Evolutionary conservation across 805 yeast species (phyloP).

Genomic region (Saturnispora galanensis): DNA sequence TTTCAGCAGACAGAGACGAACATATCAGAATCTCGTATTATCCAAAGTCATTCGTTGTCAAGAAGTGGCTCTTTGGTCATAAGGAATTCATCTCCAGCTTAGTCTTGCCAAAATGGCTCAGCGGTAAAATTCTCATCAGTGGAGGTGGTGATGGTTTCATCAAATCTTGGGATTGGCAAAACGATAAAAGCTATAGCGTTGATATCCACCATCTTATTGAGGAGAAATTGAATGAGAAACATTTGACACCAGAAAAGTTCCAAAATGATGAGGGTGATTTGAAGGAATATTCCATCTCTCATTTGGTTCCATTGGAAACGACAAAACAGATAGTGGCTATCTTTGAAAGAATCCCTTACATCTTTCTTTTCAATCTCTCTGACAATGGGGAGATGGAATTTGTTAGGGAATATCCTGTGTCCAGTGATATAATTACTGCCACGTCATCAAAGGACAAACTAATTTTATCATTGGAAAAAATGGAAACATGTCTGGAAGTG

Average conservation of each 20-base stretch:
- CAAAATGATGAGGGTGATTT: conserved; percentile 38
- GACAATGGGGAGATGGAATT: conserved; percentile 24
- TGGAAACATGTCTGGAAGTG: conserved; percentile 16
- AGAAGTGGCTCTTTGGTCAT: conserved; percentile 82
- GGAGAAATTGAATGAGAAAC: conserved; percentile 40
- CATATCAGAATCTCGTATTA: conserved; percentile 78
- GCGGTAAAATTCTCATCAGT: conserved; percentile 47
- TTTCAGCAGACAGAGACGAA: conserved; percentile 92
- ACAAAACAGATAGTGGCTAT: conserved; percentile 31
- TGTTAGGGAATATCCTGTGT: conserved; percentile 21
- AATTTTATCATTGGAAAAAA: conserved; percentile 20
- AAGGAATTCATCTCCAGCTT: conserved; percentile 68
- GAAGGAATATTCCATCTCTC: conserved; percentile 43
- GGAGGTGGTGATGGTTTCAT: conserved; percentile 88
- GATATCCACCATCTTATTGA: conserved; percentile 29
- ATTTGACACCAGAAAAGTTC: conserved; percentile 57
- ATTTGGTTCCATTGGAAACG: conserved; percentile 24
- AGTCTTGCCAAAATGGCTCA: conserved; percentile 40
- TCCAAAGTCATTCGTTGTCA: conserved; percentile 70
- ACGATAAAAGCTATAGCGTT: conserved; percentile 34
- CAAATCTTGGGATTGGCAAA: conserved; percentile 70
- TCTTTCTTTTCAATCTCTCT: conserved; percentile 30
- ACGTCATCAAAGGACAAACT: conserved; percentile 18
- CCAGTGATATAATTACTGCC: conserved; percentile 20
- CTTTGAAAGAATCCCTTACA: conserved; percentile 36